Conservation (phyloP, 1,284 basidiomycete genomes). For the Sanguinoderma infundibulare region DNA sequence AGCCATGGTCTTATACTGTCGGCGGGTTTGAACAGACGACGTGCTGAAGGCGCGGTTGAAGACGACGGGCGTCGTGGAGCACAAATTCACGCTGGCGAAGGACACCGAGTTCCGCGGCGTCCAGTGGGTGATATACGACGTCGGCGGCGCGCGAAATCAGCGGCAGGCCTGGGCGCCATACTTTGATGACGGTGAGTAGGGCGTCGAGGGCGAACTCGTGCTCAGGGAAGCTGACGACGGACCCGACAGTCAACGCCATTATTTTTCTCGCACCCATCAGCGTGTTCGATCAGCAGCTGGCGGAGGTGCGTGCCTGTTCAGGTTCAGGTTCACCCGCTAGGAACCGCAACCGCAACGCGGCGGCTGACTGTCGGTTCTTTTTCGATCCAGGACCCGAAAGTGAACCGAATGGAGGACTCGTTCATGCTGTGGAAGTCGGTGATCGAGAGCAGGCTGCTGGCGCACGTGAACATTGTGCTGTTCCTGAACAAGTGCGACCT, state of each 20-base stretch:
- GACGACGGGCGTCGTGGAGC: slow-evolving; percentile 79
- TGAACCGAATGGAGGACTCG: slow-evolving; percentile 80
- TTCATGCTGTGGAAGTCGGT: slow-evolving; percentile 71
- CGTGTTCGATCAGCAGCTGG: slow-evolving; percentile 79
- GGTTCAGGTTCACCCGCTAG: no score
- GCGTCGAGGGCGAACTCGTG: not conserved
- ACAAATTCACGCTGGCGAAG: slow-evolving; percentile 65
- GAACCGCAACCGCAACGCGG: no score
- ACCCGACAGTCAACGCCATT: slow-evolving; percentile 73
- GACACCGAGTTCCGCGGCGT: slow-evolving; percentile 59
- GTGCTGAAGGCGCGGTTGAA: slow-evolving; percentile 76
- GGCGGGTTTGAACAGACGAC: slow-evolving; percentile 54
- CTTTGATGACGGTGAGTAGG: slow-evolving; percentile 71
- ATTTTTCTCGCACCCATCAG: slow-evolving; percentile 86
- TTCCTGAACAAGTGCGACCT: slow-evolving; percentile 83
- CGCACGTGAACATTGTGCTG: slow-evolving; percentile 72
- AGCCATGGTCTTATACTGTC: not conserved
- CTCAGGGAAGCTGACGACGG: not conserved
- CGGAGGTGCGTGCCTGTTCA: slow-evolving; percentile 55
- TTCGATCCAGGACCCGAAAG: slow-evolving; percentile 56
- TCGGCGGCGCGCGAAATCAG: slow-evolving; percentile 77
- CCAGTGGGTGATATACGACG: slow-evolving; percentile 82
- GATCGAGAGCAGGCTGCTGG: slow-evolving; percentile 69
- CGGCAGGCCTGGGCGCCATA: slow-evolving; percentile 84
- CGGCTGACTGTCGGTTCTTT: not conserved